Evolutionary conservation across 805 yeast species (phyloP), one percentile per base, ranked within the genome.

Genomic region (Wickerhamomyces chaumierensis): DNA sequence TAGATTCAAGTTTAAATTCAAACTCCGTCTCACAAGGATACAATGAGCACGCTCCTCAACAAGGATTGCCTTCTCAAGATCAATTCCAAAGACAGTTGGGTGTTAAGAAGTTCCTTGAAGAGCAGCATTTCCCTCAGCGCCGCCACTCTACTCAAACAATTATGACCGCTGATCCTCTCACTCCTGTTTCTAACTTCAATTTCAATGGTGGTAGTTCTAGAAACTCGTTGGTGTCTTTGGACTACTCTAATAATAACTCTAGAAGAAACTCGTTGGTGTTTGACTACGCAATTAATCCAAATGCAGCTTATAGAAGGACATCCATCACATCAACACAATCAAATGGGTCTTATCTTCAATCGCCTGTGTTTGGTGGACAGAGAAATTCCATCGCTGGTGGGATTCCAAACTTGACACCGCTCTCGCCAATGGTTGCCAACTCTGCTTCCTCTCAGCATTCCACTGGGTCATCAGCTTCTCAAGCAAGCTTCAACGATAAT

Each of bases 191-290:
- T 19, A 49, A 60, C 0, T 57, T 61, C 3, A 53, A 54, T 43
- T 48, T 60, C 18, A 53, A 60, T 31, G 55, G 55, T 17, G 60
- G 57, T n/a, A 60, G 60, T 13, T 59, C 66, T 15, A 52, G 72
- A 42, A 61, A 64, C 45, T 62, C 65, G 43, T 64, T 69, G 4
- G 58, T 66, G 32, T 60, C 67, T 1, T 53, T 59, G 29, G 60
- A 48, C 46, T 62, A 43, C 41, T 55, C 64, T 11, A 52, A 56
- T 5, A 33, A 48, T 19, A 52, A 46, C 33, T 60, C 65, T 38
- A 55, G 72, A 46, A 58, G 69, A 38, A 62, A 69, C 7, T 62
- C 68, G 3, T 46, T 64, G 35, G 69, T 67, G 3, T 69, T 63
- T 8, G 72, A 67, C 41, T 52, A 16, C 63, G 37, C 65, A 64